Base-by-base conservation (phyloP, 192 early-diverging fungal species). In the Coemansia sp. region DNA sequence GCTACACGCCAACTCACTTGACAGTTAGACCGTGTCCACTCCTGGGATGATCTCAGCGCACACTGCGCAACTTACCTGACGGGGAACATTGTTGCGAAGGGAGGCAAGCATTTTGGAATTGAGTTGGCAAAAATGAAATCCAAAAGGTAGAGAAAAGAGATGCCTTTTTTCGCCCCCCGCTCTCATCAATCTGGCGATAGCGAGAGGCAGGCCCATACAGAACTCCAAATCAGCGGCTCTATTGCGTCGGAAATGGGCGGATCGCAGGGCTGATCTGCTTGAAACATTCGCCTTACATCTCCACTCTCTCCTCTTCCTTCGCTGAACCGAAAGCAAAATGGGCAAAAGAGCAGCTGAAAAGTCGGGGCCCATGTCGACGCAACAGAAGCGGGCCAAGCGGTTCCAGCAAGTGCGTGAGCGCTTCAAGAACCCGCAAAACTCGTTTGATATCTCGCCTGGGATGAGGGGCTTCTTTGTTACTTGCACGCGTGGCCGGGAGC, bases 391-490 rank as follows among this genome's bases (percentile, higher is more conserved):
- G 25, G 64, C 70, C 52, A 73, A 73, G 68, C 74, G 74, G 50
- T 73, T 63, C 58, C 70, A 82, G 67, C 47, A 59, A n/a, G 56
- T 69, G 63, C 62, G 50, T 6, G 76, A 78, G 35, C 67, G 80
- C 11, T 58, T 75, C 63, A 77, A 62, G 64, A 77, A 78, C 62
- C 69, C 69, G 25, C 66, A 77, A 13, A 77, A 72, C 35, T 57
- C 58, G n/a, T 83, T 83, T 48, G 75, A 75, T 6, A 75, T 83
- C 6, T 77, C 80, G 16, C 80, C 80, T 0, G 72, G 72, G 13
- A 83, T 83, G 80, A 77, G 69, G 66, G 80, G 80, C 7, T 78
- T 83, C 35, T 83, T 83, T 61, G 76, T 64, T 37, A 75, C 80
- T 8, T 78, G 76, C 56, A 72, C 45, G 18, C 75, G 80, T 34